These are phyloP conservation scores for Ajuga reptans DNA, from an alignment of 305 asterid genomes.

Conservation along the genomic window DNA sequence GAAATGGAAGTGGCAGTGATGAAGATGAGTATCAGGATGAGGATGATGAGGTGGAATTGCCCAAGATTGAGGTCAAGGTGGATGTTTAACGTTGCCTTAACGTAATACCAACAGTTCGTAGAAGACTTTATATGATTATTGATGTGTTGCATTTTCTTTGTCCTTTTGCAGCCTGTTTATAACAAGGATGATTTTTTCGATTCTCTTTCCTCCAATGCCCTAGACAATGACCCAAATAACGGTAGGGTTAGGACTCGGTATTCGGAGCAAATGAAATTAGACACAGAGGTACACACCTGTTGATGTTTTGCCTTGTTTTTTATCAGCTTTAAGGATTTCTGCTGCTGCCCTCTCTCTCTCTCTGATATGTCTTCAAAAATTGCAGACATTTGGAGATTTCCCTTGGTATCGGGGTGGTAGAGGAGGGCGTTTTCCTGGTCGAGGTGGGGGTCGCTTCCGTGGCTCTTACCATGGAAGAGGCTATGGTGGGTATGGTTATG, in stretches of 20 bases:
- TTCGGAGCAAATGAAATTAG: conserved; percentile 91
- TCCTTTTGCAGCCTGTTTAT: conserved; percentile 54
- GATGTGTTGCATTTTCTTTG: background rate
- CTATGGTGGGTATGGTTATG: conserved; percentile 42
- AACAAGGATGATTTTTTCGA: conserved; percentile 92
- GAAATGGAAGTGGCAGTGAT: conserved; percentile 44
- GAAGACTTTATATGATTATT: background rate
- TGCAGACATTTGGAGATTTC: conserved; percentile 91
- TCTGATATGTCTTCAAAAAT: too few relatives aligned
- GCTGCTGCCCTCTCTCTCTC: background rate
- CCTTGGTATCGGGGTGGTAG: conserved; percentile 74
- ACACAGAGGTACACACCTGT: conserved; percentile 60
- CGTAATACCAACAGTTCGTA: background rate
- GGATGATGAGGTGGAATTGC: conserved; percentile 40
- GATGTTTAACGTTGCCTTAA: background rate
- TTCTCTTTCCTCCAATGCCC: conserved; percentile 55
- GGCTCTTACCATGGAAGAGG: conserved; percentile 64
- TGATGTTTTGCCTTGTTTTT: background rate
- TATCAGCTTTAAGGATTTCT: background rate
- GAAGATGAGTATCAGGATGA: conserved; percentile 52
- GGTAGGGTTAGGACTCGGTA: conserved; percentile 80
- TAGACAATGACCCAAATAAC: conserved; percentile 40
- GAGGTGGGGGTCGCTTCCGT: conserved; percentile 74
- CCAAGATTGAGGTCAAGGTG: conserved; percentile 61
- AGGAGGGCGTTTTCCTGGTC: conserved; percentile 48